These are phyloP conservation scores for Kazachstania psychrophila DNA, from an alignment of 805 yeast genomes.

Conservation along the genomic window DNA sequence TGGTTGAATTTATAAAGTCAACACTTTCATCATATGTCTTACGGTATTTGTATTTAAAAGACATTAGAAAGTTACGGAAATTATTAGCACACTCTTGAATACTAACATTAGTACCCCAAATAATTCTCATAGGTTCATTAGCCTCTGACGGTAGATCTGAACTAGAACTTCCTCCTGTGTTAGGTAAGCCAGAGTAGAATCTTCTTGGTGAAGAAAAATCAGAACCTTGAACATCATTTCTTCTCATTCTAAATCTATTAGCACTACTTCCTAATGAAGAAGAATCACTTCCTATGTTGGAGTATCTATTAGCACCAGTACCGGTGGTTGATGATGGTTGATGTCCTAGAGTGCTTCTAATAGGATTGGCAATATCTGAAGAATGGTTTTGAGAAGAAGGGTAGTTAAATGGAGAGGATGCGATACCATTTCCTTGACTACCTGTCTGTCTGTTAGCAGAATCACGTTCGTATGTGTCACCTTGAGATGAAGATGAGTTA, in stretches of 20 bases:
- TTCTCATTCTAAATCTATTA: slow-evolving; percentile 44
- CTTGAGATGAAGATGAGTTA: slow-evolving; percentile 27
- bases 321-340: slow-evolving; percentile 6
- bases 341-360: slow-evolving; percentile 12
- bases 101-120: slow-evolving; percentile 97
- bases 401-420: slow-evolving; percentile 39
- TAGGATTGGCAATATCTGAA: slow-evolving; percentile 22
- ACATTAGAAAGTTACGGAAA: slow-evolving; percentile 75
- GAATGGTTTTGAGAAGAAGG: slow-evolving; percentile 29
- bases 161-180: slow-evolving; percentile 13
- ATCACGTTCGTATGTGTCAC: slow-evolving; percentile 23
- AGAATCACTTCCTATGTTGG: slow-evolving; percentile 39
- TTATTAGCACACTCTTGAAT: slow-evolving; percentile 76
- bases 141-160: slow-evolving; percentile 30
- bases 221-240: slow-evolving; percentile 72
- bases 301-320: slow-evolving; percentile 28
- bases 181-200: slow-evolving; percentile 28
- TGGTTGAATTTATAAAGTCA: slow-evolving; percentile 33
- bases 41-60: slow-evolving; percentile 72
- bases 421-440: slow-evolving; percentile 19
- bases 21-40: slow-evolving; percentile 35
- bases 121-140: slow-evolving; percentile 77
- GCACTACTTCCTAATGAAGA: slow-evolving; percentile 29
- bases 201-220: slow-evolving; percentile 72
- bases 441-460: slow-evolving; percentile 9